These are phyloP conservation scores for Teratosphaeria epicoccoides DNA, from an alignment of 2,329 filamentous ascomycete species.

Conservation along the genomic window DNA sequence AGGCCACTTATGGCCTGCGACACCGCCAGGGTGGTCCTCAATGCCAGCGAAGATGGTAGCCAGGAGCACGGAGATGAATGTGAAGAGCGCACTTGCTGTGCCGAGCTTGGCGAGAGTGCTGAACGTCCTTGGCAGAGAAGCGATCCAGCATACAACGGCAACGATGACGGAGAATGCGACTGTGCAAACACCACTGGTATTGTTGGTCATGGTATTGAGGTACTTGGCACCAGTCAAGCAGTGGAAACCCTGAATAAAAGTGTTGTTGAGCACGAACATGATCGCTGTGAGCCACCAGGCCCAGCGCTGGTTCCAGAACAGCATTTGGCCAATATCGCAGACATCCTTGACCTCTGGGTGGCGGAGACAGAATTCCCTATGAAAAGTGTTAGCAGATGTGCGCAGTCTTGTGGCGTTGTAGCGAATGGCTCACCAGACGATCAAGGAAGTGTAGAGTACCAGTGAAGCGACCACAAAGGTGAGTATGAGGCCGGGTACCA, in stretches of 20 bases:
- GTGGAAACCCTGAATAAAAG: constrained; percentile 74
- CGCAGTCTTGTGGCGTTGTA: background rate
- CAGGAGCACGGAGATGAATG: constrained; percentile 77
- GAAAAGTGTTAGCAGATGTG: constrained; percentile 25
- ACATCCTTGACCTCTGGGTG: constrained; percentile 88
- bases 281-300: constrained; percentile 55
- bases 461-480: constrained; percentile 66
- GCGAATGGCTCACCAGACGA: constrained; percentile 43
- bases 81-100: constrained; percentile 72
- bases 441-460: constrained; percentile 73
- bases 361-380: constrained; percentile 77
- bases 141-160: constrained; percentile 63
- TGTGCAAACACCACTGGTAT: constrained; percentile 58
- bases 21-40: constrained; percentile 62
- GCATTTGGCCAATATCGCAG: constrained; percentile 89
- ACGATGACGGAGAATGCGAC: constrained; percentile 69
- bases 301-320: constrained; percentile 77
- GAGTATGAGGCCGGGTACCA: constrained; percentile 77
- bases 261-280: constrained; percentile 93
- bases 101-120: constrained; percentile 67
- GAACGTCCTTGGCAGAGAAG: constrained; percentile 79
- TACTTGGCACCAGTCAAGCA: constrained; percentile 78
- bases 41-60: constrained; percentile 73
- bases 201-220: constrained; percentile 68
- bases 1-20: constrained; percentile 28